phyloP scores from a whole-genome alignment of 2,329 filamentous ascomycete species.

The Colletotrichum sojae region DNA sequence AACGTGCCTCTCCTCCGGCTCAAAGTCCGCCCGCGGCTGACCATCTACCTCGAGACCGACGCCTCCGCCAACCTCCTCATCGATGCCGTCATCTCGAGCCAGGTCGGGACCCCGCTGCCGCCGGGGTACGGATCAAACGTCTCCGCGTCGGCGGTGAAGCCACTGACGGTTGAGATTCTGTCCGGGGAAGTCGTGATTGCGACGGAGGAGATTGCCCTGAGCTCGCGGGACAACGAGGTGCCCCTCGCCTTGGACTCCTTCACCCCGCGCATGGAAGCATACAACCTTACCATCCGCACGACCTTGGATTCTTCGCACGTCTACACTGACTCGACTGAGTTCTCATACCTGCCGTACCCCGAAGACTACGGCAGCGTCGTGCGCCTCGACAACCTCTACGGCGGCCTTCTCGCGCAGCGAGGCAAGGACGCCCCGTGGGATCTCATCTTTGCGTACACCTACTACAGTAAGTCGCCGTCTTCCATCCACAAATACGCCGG shows the following conservation, averaged over 20 bases:
- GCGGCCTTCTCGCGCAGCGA: conserved; percentile 50
- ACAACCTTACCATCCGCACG: conserved; percentile 55
- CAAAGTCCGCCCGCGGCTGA: conserved; percentile 61
- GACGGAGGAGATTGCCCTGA: conserved; percentile 50
- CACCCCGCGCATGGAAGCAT: conserved; percentile 52
- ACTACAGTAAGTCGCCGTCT: conserved; percentile 61
- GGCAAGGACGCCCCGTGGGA: conserved; percentile 51
- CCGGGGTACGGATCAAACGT: conserved; percentile 37
- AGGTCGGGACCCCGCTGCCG: conserved; percentile 55
- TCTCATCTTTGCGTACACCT: conserved; percentile 54
- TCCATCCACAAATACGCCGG: fast-evolving
- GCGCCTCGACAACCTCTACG: conserved; percentile 61
- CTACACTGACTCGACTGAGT: conserved; percentile 47
- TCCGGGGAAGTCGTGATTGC: conserved; percentile 51
- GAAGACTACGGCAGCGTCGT: conserved; percentile 56
- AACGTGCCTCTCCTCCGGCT: conserved; percentile 56
- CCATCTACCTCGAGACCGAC: conserved; percentile 61
- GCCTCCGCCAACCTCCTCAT: conserved; percentile 58
- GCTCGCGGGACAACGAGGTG: conserved; percentile 53
- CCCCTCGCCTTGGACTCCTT: conserved; percentile 54
- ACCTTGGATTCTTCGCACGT: conserved; percentile 11
- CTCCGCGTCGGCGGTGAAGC: conserved; percentile 40
- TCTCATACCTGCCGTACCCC: conserved; percentile 59
- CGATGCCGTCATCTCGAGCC: conserved; percentile 57
- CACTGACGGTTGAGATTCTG: conserved; percentile 55